Percentiles rank a stretch among this genome's conserved stretches.
phyloP scores from a whole-genome alignment of 1,284 basidiomycete species.

The Lentinus polychrous region DNA sequence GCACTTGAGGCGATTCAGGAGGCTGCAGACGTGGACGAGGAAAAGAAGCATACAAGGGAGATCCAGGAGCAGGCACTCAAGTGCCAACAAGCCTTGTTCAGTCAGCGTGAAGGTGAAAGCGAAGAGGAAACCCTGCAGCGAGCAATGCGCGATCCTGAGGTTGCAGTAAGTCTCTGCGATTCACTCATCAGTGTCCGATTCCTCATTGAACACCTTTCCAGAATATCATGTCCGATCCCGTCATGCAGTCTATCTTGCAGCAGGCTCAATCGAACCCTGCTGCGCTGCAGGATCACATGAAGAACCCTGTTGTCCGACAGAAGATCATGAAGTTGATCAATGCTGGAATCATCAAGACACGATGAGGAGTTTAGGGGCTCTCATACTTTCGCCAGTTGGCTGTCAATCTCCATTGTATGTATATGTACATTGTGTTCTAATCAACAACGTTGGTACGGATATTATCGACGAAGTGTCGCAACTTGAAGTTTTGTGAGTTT shows the following conservation, averaged over 20 bases:
- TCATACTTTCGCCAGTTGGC: too few relatives aligned
- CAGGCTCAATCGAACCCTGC: conserved; percentile 90
- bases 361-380: conserved; percentile 32
- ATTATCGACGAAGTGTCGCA: too few relatives aligned
- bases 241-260: conserved; percentile 92
- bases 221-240: conserved; percentile 79
- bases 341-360: conserved; percentile 84
- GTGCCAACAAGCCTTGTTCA: conserved; percentile 75
- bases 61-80: conserved; percentile 77
- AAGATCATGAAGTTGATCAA: conserved; percentile 94
- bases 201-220: conserved; percentile 25
- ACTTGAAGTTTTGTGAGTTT: too few relatives aligned
- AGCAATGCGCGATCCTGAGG: conserved; percentile 97
- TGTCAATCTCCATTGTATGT: too few relatives aligned
- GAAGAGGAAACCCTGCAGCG: conserved; percentile 91
- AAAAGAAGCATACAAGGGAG: conserved; percentile 76
- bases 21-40: conserved; percentile 70
- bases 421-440: too few relatives aligned
- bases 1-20: conserved; percentile 78
- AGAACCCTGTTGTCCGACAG: conserved; percentile 78
- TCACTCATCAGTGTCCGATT: neutral
- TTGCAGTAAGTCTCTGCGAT: conserved; percentile 54
- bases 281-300: conserved; percentile 95
- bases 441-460: too few relatives aligned
- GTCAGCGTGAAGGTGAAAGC: conserved; percentile 80